Percentiles rank a stretch among this genome's conserved stretches.
These are phyloP conservation scores for Globisporangium ultimum DNA, from an alignment of 352 stramenopile genomes.

Conservation along the genomic window DNA sequence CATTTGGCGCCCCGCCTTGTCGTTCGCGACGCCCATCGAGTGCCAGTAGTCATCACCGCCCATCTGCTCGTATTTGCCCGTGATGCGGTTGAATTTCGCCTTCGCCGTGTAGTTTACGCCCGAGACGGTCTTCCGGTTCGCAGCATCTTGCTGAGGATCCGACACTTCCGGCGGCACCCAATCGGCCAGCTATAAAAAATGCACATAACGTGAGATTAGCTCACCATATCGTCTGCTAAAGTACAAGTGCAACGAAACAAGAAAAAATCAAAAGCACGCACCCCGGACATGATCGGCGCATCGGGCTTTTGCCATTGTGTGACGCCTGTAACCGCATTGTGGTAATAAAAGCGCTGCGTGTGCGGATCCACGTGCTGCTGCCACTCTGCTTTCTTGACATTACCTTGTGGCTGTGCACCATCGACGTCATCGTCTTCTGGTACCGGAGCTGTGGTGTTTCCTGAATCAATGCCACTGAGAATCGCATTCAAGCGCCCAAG, in stretches of 20 bases:
- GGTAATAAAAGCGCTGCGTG: constrained; percentile 81
- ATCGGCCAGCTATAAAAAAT: constrained; percentile 51
- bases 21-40: constrained; percentile 43
- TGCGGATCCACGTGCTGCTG: constrained; percentile 84
- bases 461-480: constrained; percentile 51
- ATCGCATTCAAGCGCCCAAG: constrained; percentile 71
- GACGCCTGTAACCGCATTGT: constrained; percentile 70
- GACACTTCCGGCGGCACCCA: constrained; percentile 67
- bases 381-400: constrained; percentile 48
- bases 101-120: constrained; percentile 60
- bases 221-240: background rate
- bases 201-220: background rate
- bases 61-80: constrained; percentile 68
- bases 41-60: constrained; percentile 69
- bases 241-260: background rate
- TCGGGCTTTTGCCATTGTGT: constrained; percentile 83
- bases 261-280: constrained; percentile 25
- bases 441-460: constrained; percentile 2
- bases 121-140: constrained; percentile 38
- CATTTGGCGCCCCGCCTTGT: constrained; percentile 81
- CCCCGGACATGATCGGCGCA: constrained; percentile 58
- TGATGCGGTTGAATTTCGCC: constrained; percentile 81
- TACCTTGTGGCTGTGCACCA: background rate
- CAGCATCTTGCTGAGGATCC: constrained; percentile 15
- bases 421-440: constrained; percentile 2